Percentiles rank a stretch among this genome's conserved stretches.
These are phyloP conservation scores for Citrullus mucosospermus DNA, from an alignment of 306 rosid genomes.

Conservation along the genomic window DNA sequence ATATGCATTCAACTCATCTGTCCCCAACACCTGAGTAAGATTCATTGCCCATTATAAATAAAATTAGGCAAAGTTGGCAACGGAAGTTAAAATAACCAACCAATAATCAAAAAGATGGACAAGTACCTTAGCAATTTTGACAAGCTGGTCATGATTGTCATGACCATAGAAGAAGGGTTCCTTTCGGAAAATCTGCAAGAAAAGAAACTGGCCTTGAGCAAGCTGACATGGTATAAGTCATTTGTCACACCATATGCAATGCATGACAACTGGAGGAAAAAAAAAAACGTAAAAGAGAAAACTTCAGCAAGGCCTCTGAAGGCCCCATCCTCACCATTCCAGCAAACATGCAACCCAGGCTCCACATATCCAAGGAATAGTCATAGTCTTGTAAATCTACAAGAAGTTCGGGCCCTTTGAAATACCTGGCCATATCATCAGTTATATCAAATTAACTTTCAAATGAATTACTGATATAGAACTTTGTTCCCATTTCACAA, in stretches of 20 bases:
- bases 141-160: constrained; percentile 58
- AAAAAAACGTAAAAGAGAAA: neutral
- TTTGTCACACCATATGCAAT: neutral
- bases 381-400: constrained; percentile 39
- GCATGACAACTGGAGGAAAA: neutral
- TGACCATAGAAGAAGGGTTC: constrained; percentile 98
- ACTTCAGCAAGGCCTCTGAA: neutral
- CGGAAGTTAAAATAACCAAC: neutral
- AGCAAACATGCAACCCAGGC: constrained; percentile 99
- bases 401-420: constrained; percentile 35
- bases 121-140: constrained; percentile 35
- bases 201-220: neutral
- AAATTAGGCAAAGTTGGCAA: neutral
- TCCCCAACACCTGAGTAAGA: constrained; percentile 29
- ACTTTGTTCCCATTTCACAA: neutral
- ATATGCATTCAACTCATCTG: constrained; percentile 33
- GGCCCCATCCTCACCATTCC: constrained; percentile 71
- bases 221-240: neutral
- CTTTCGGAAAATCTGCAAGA: constrained; percentile 41
- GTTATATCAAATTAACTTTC: neutral
- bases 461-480: neutral
- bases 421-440: neutral
- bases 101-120: neutral
- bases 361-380: constrained; percentile 85
- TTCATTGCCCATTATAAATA: neutral